These are phyloP conservation scores for Saprolegnia diclina DNA, from an alignment of 352 stramenopile species.

Conservation along the genomic window DNA sequence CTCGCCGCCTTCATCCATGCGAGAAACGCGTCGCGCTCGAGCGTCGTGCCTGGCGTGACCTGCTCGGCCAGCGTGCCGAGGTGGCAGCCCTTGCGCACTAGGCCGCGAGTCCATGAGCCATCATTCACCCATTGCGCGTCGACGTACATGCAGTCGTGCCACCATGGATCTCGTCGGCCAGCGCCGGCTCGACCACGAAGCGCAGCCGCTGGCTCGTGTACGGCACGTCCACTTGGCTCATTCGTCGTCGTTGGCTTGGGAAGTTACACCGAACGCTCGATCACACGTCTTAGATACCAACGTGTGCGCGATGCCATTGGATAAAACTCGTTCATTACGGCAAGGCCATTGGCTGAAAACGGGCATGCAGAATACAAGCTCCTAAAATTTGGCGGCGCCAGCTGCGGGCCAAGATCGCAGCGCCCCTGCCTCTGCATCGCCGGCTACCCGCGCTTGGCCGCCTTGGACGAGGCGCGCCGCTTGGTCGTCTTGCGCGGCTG, in stretches of 20 bases:
- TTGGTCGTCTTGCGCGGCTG: conserved; percentile 4
- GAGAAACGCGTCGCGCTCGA: conserved; percentile 16
- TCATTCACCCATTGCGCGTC: background rate
- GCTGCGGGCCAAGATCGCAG: too few relatives aligned
- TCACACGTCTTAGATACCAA: background rate
- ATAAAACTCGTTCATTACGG: background rate
- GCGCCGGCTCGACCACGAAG: conserved; percentile 16
- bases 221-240: conserved; percentile 6
- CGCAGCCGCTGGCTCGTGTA: conserved; percentile 11
- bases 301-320: background rate
- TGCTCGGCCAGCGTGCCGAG: background rate
- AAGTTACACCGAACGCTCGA: background rate
- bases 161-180: conserved; percentile 11
- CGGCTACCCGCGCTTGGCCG: background rate
- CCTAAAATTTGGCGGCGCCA: background rate
- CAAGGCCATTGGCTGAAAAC: background rate
- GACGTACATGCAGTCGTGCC: conserved; percentile 15
- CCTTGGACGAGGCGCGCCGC: conserved; percentile 16
- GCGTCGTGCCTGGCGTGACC: background rate
- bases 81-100: conserved; percentile 22
- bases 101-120: background rate
- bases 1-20: conserved; percentile 1
- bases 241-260: background rate
- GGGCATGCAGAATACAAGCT: background rate
- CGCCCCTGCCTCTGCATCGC: background rate